Conservation (phyloP, 176 grass and related monocot species). For the Rhynchospora pubera region DNA sequence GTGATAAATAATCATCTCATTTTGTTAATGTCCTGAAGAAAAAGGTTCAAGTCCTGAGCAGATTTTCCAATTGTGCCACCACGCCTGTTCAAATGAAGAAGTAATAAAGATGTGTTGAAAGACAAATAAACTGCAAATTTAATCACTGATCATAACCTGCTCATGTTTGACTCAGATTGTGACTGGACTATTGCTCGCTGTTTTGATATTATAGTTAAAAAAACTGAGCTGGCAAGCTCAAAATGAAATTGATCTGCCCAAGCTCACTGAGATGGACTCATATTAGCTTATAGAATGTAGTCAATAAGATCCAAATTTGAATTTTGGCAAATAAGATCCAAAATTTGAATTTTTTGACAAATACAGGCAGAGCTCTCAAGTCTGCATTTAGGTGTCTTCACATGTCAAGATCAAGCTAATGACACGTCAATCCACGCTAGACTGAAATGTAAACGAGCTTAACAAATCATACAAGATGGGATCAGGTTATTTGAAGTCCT, state of each 20-base stretch:
- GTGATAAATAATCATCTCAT: background rate
- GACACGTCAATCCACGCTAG: background rate
- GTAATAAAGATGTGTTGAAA: background rate
- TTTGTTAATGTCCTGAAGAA: slow-evolving; percentile 40
- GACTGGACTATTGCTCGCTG: background rate
- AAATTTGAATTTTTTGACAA: background rate
- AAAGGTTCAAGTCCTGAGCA: slow-evolving; percentile 38
- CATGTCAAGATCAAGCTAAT: background rate
- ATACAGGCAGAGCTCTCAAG: background rate
- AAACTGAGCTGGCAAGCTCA: background rate
- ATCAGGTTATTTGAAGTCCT: background rate
- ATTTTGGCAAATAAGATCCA: background rate
- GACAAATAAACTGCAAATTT: background rate
- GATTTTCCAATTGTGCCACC: slow-evolving; percentile 47
- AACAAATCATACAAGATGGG: background rate
- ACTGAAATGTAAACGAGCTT: background rate
- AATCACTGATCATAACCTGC: background rate
- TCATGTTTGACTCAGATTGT: background rate
- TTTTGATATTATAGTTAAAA: background rate
- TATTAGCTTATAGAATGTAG: background rate
- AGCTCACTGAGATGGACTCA: background rate
- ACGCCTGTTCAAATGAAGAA: slow-evolving; percentile 28
- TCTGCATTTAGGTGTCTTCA: background rate
- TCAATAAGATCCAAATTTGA: background rate
- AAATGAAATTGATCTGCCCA: background rate